phyloP scores from a whole-genome alignment of 2,329 filamentous ascomycete genomes.

The Laburnicola sp. region DNA sequence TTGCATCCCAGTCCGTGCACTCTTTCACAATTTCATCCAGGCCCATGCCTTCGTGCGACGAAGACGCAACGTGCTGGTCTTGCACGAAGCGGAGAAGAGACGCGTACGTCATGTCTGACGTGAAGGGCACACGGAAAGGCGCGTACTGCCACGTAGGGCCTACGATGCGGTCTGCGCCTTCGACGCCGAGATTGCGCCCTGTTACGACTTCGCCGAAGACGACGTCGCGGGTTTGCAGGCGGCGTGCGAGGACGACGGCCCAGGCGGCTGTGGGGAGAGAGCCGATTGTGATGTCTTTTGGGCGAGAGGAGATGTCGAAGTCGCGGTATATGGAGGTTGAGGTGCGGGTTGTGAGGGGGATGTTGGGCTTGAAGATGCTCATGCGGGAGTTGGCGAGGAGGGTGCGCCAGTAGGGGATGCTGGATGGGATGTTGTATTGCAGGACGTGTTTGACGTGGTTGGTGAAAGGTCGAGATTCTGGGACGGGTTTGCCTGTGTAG shows the following conservation, averaged over 20 bases:
- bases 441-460: slow-evolving; percentile 50
- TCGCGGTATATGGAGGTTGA: slow-evolving; percentile 37
- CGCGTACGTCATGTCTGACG: slow-evolving; percentile 48
- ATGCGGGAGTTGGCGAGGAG: slow-evolving; percentile 61
- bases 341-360: slow-evolving; percentile 33
- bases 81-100: slow-evolving; percentile 44
- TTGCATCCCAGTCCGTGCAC: slow-evolving; percentile 39
- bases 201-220: slow-evolving; percentile 69
- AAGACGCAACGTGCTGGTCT: slow-evolving; percentile 37
- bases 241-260: slow-evolving; percentile 64
- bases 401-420: slow-evolving; percentile 63
- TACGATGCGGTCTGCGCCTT: slow-evolving; percentile 59
- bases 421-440: slow-evolving; percentile 48
- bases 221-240: slow-evolving; percentile 58
- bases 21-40: slow-evolving; percentile 40
- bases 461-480: slow-evolving; percentile 48
- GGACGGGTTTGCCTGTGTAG: slow-evolving; percentile 46
- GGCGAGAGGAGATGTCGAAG: slow-evolving; percentile 47
- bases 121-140: slow-evolving; percentile 63
- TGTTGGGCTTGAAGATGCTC: slow-evolving; percentile 40
- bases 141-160: slow-evolving; percentile 71
- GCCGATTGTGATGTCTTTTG: slow-evolving; percentile 62
- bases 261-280: slow-evolving; percentile 69
- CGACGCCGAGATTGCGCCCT: slow-evolving; percentile 63
- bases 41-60: slow-evolving; percentile 43